Base-by-base conservation (phyloP, 2,329 filamentous ascomycete genomes). In the Scorias spongiosa region DNA sequence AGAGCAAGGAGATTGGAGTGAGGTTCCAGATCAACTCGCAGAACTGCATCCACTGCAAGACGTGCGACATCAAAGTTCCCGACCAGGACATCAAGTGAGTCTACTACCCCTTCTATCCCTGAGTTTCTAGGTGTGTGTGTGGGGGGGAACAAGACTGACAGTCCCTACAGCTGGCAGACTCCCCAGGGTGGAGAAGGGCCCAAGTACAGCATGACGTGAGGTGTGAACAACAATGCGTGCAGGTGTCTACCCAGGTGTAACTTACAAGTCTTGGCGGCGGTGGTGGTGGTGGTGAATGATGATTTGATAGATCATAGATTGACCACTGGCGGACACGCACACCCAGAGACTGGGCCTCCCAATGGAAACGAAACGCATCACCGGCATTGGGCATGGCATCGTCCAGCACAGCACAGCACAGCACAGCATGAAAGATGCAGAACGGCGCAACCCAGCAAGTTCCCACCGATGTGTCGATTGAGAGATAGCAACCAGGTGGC, bases 21-120 rank as follows among this genome's bases (percentile, higher is more conserved):
- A 74, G 88, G 46, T 98, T 98, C 69, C 89, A 96, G 67, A 98
- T 98, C 61, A 96, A 96, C 59, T 70, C 88, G 41, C 89, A 96
- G 64, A 96, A 95, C 67, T 98, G 91, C 63, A 93, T 98, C 51
- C 91, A 98, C 67, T 98, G 91, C 74, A 98, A 98, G 75, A 98
- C 91, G 11, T 98, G 91, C 63, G 91, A 98, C 64, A 98, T 98
- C 69, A 98, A 98, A 69, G 89, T 86, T 12, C 91, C 91, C 7
- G 77, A 81, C 49, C 91, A 98, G 68, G 91, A 96, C 60, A 96
- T 98, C 66, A 95, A 94, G 46, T 48, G 41, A 46, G 46, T 43
- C 39, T 15, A 10, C 2, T n/a, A 26, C 41, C 15, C 15, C 10
- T 11, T n/a, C n/a, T 14, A 20, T 36, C n/a, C 14, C 10, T 42